Percentiles rank a stretch among this genome's conserved stretches.
These are phyloP conservation scores for Suillus fuscotomentosus DNA, from an alignment of 768 basidiomycete genomes.

Conservation along the genomic window DNA sequence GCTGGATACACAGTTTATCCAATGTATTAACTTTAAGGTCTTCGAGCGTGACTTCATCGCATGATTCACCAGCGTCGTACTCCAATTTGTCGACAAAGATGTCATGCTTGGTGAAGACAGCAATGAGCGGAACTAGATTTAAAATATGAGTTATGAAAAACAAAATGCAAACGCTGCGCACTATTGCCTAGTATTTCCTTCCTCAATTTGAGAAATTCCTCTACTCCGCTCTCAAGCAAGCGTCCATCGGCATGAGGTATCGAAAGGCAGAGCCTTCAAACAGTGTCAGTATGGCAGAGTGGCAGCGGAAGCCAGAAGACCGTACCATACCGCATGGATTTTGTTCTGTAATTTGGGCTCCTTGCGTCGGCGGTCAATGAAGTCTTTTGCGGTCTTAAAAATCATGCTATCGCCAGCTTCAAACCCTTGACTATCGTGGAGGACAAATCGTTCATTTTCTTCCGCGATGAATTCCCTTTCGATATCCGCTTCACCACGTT, in stretches of 20 bases:
- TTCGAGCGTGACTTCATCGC: neutral
- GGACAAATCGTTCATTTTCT: constrained; percentile 15
- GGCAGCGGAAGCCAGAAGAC: neutral
- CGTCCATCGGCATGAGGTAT: constrained; percentile 8
- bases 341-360: constrained; percentile 11
- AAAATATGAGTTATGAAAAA: neutral
- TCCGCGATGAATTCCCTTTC: constrained; percentile 11
- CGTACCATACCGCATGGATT: constrained; percentile 16
- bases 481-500: constrained; percentile 13
- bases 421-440: constrained; percentile 16
- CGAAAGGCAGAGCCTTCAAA: constrained; percentile 5
- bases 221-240: constrained; percentile 4
- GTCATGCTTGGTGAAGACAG: constrained; percentile 9
- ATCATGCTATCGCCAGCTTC: constrained; percentile 10
- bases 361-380: constrained; percentile 10
- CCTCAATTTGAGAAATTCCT: constrained; percentile 1
- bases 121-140: constrained; percentile 5
- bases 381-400: constrained; percentile 7
- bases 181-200: constrained; percentile 6
- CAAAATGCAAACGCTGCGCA: neutral
- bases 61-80: neutral
- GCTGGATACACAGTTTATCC: constrained; percentile 5
- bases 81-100: constrained; percentile 1
- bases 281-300: neutral
- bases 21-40: neutral